Evolutionary conservation across 768 basidiomycete genomes (phyloP), one percentile per base, ranked within the genome.

Genomic region (Russula brevipes): DNA sequence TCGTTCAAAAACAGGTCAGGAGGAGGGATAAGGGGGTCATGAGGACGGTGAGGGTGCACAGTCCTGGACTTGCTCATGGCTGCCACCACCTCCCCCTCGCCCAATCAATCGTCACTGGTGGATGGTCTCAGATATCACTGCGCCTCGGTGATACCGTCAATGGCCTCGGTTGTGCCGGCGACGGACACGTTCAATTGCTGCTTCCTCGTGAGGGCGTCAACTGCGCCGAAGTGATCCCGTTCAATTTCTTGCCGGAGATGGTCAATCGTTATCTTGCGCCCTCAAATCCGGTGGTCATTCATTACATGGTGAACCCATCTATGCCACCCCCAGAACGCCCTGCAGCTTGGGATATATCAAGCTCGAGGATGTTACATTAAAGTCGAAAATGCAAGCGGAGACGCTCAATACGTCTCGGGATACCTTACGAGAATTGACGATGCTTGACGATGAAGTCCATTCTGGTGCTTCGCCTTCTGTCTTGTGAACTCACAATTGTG

Each of bases 361-460:
- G 73, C 82, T 88, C 73, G 94, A 97, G 69, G 94, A 97, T 71
- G 77, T 82, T 2, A 73, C 75, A 8, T 71, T 88, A 49, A 95
- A 94, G 75, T 81, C 76, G 59, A 83, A 86, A 55, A 91, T 93
- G 86, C 74, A 75, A 42, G 75, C 82, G 1, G 84, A 86, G n/a
- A 81, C 88, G 52, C 76, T 88, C 11, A 80, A 82, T 53, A 78
- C 87, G 59, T 86, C 81, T 66, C 86, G 89, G 56, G 91, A 91
- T 63, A 87, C 86, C 54, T 75, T 80, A 5, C 83, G 84, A 64
- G 82, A 83, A 54, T 76, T 96, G 19, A 70, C 79, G 16, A 87
- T 85, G 70, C 75, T 96, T 19, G 95, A 97, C 69, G 94, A 97
- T 54, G 93, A 98, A 80, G 94, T 94, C 47, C n/a, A 66, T 60